These are phyloP conservation scores for Cercospora brassicicola DNA, from an alignment of 2,329 filamentous ascomycete species.

Conservation along the genomic window DNA sequence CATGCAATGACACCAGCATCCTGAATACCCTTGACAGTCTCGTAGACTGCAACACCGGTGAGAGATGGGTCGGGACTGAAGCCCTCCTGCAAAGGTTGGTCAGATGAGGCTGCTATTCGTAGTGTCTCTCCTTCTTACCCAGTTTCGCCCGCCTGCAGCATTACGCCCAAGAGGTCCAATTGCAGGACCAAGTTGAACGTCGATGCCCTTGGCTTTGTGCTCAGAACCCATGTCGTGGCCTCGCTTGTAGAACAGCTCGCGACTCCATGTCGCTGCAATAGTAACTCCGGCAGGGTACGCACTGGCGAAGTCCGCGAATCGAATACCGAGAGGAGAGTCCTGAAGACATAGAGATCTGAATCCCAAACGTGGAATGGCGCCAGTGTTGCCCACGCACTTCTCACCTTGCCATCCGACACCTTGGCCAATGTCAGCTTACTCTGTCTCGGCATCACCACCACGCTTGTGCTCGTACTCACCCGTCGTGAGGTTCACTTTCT, in stretches of 20 bases:
- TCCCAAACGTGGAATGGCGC: constrained; percentile 68
- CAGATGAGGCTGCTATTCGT: not conserved
- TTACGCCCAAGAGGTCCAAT: constrained; percentile 70
- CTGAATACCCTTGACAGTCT: constrained; percentile 78
- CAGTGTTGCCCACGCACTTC: constrained; percentile 73
- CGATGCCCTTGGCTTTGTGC: constrained; percentile 71
- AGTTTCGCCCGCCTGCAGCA: constrained; percentile 68
- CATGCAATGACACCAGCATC: constrained; percentile 79
- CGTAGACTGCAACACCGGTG: constrained; percentile 68
- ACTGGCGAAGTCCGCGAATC: constrained; percentile 75
- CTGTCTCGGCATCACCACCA: not conserved
- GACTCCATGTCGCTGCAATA: constrained; percentile 80
- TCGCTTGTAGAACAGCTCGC: constrained; percentile 65
- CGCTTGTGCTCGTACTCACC: not conserved
- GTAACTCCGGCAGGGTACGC: constrained; percentile 79
- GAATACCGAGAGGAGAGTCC: constrained; percentile 78
- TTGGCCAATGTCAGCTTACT: not conserved
- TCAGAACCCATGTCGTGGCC: constrained; percentile 74
- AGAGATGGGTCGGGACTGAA: constrained; percentile 74
- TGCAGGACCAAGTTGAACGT: constrained; percentile 74
- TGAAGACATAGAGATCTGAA: constrained; percentile 79
- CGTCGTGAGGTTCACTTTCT: constrained; percentile 95
- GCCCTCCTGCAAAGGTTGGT: constrained; percentile 30
- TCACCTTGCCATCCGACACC: constrained; percentile 75
- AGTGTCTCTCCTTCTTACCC: constrained; percentile 51